Percentiles rank a stretch among this genome's conserved stretches.
phyloP scores from a whole-genome alignment of 495 filamentous ascomycete genomes.

The Articulospora tetracladia region DNA sequence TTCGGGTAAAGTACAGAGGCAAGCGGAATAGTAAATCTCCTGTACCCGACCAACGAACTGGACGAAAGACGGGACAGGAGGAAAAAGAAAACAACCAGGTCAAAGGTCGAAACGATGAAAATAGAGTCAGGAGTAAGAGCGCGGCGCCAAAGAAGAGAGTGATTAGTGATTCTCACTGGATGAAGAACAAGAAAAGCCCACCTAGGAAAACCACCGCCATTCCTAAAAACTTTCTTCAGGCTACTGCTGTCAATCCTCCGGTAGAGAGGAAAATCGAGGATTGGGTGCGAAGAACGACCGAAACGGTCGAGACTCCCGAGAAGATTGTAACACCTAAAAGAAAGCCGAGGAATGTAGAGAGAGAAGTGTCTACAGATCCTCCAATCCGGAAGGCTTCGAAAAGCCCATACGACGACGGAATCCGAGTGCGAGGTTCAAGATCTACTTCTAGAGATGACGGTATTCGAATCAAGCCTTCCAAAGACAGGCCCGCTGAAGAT shows the following conservation, averaged over 20 bases:
- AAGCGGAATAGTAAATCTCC: slow-evolving; percentile 23
- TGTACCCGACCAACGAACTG: neutral
- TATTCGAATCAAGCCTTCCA: slow-evolving; percentile 30
- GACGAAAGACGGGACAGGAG: slow-evolving; percentile 17
- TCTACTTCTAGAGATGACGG: slow-evolving; percentile 10
- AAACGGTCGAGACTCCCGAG: slow-evolving; percentile 29
- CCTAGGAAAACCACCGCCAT: slow-evolving; percentile 39
- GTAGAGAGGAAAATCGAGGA: slow-evolving; percentile 47
- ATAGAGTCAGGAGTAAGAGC: slow-evolving; percentile 30
- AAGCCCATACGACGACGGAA: slow-evolving; percentile 19
- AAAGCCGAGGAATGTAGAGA: neutral
- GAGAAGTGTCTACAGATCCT: neutral
- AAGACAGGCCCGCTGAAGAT: slow-evolving; percentile 19
- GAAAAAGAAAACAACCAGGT: slow-evolving; percentile 20
- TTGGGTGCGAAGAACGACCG: slow-evolving; percentile 38
- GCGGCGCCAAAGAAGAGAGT: slow-evolving; percentile 69
- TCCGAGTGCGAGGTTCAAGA: slow-evolving; percentile 18
- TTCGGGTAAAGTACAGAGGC: slow-evolving; percentile 17
- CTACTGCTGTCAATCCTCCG: slow-evolving; percentile 43
- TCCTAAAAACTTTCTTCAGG: slow-evolving; percentile 49
- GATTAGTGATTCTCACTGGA: slow-evolving; percentile 78
- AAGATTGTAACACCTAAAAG: neutral
- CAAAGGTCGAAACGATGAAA: slow-evolving; percentile 13
- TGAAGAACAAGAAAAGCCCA: slow-evolving; percentile 44
- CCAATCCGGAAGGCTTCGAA: neutral